A percentile compares a stretch with the other conserved stretches of the same genome.
Conservation (phyloP, 768 basidiomycete genomes). For the Russula abietina region DNA sequence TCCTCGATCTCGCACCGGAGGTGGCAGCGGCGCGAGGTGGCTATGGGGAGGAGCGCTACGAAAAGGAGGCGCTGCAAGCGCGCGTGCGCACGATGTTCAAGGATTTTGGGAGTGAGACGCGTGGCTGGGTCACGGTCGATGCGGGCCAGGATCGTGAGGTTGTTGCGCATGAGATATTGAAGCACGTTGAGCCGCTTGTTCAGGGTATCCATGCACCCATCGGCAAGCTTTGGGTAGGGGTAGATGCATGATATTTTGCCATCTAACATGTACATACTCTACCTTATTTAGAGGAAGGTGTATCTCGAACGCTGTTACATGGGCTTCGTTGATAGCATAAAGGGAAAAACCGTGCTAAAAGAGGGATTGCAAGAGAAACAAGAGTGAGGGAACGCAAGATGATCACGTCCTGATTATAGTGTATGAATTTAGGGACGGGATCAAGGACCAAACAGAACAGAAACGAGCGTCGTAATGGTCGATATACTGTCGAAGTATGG, state of each 20-base stretch:
- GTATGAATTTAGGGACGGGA: constrained; percentile 6
- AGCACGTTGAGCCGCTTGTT: constrained; percentile 39
- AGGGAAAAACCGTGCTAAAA: constrained; percentile 15
- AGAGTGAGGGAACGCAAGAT: constrained; percentile 5
- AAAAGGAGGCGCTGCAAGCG: constrained; percentile 69
- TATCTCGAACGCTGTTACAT: constrained; percentile 17
- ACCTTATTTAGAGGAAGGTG: not conserved
- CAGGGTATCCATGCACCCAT: constrained; percentile 39
- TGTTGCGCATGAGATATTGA: constrained; percentile 55
- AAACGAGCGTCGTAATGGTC: constrained; percentile 23
- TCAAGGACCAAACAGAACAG: constrained; percentile 6
- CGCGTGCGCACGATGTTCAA: constrained; percentile 57
- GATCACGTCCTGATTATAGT: constrained; percentile 17
- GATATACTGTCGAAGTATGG: constrained; percentile 5
- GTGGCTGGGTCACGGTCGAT: constrained; percentile 52
- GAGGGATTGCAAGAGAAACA: constrained; percentile 15
- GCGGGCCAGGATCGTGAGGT: constrained; percentile 46
- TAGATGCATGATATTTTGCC: not conserved
- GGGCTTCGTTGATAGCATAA: constrained; percentile 20
- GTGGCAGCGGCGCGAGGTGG: constrained; percentile 64
- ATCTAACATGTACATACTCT: not conserved
- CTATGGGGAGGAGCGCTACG: constrained; percentile 85
- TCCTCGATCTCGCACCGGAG: constrained; percentile 76
- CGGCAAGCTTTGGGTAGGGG: constrained; percentile 46
- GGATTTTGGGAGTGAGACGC: constrained; percentile 39